Base-by-base conservation (phyloP, 371 early-diverging fungal genomes). In the Mucor circinelloides region DNA sequence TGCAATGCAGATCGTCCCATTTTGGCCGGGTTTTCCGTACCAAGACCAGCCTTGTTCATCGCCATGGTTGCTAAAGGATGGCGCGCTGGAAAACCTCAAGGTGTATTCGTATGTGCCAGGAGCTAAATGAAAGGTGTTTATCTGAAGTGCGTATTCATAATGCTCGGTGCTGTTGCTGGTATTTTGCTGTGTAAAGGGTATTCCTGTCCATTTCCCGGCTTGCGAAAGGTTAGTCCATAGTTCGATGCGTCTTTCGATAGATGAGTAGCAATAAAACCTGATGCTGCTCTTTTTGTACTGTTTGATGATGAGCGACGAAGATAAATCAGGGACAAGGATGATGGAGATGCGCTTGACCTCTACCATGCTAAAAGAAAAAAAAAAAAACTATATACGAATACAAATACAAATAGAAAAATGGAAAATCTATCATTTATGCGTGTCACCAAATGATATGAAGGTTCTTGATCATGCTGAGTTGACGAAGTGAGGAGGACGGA, bases 211-310 rank as follows among this genome's bases (percentile, higher is more conserved):
- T 12, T 52, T 31, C 9, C 34, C 38, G 1, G 36, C 6, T 5
- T 13, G 9, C 2, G 72, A 48, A n/a, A 72, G 40, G 34, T 67
- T 72, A 8, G 65, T 61, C 72, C 72, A 72, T 44, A 72, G 19
- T 21, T 72, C 72, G 30, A 69, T 70, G 69, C 72, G 69, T 70
- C 74, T 66, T 9, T 61, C 32, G 17, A 7, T 23, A 21, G 40
- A 7, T 6, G 52, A 56, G 46, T 54, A 67, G 25, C 50, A 50
- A 25, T 50, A 4, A 25, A 50, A 50, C 23, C 0, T 25, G 25
- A 50, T 10, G 19, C 12, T 12, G 3, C 25, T 25, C 13, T 50
- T 50, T 23, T 3, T 50, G 21, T 25, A 25, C 21, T 50, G 50
- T 4, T 50, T 9, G 12, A 50, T 50, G 2, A 50, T 25, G 9